Conservation (phyloP, 371 early-diverging fungal genomes). For the Apophysomyces elegans region DNA sequence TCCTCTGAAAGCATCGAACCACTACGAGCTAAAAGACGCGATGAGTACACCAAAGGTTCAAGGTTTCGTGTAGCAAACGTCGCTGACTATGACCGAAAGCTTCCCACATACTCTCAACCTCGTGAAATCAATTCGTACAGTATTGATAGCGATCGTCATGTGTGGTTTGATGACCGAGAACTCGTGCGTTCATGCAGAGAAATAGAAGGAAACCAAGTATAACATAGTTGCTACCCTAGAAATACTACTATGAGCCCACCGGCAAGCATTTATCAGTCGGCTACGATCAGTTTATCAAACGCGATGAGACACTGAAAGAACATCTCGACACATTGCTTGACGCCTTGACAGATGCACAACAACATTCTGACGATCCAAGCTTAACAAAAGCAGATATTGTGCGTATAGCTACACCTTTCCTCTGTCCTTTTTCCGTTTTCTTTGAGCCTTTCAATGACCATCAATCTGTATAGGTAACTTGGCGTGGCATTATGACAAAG, state of each 20-base stretch:
- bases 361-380: constrained; percentile 11
- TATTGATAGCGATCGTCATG: constrained; percentile 65
- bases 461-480: constrained; percentile 38
- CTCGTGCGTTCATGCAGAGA: constrained; percentile 47
- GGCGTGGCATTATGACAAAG: constrained; percentile 89
- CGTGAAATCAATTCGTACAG: constrained; percentile 79
- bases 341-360: constrained; percentile 49
- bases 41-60: background rate
- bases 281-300: constrained; percentile 64
- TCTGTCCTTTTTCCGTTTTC: no score
- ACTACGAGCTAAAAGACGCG: background rate
- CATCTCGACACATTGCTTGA: constrained; percentile 83
- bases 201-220: constrained; percentile 2
- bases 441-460: no score
- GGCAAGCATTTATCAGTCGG: constrained; percentile 61
- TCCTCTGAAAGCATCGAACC: background rate
- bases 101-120: constrained; percentile 71
- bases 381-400: constrained; percentile 48
- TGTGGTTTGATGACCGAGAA: constrained; percentile 70
- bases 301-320: constrained; percentile 67
- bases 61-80: background rate
- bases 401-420: constrained; percentile 11
- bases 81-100: constrained; percentile 54
- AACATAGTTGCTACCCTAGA: constrained; percentile 36
- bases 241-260: constrained; percentile 71